Evolutionary conservation across 2,329 filamentous ascomycete genomes (phyloP).

Genomic region (Dactylellina leptospora): DNA sequence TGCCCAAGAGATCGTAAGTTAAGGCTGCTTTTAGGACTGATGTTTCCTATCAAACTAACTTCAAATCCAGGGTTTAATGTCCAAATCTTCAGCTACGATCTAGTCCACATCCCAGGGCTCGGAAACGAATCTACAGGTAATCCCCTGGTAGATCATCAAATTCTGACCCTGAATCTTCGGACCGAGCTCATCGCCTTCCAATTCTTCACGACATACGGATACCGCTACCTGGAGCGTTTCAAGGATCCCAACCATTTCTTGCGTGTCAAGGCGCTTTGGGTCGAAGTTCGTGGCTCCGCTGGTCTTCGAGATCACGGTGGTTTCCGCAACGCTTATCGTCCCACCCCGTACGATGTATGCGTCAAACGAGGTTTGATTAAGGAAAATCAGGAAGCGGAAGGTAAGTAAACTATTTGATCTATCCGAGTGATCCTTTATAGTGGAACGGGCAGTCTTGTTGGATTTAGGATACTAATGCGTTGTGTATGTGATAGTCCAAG

Average conservation of each 20-base stretch:
- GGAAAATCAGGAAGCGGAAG: constrained; percentile 47
- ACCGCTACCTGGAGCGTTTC: constrained; percentile 51
- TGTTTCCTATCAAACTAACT: background rate
- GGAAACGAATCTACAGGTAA: constrained; percentile 49
- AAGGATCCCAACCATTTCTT: constrained; percentile 39
- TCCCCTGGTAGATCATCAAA: constrained; percentile 44
- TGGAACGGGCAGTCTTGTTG: constrained; percentile 3
- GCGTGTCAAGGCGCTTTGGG: constrained; percentile 47
- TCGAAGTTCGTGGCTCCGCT: constrained; percentile 50
- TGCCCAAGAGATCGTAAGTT: constrained; percentile 48
- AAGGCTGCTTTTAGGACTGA: background rate
- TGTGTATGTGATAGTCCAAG: constrained; percentile 17
- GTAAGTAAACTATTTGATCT: constrained; percentile 7
- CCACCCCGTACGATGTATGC: constrained; percentile 39
- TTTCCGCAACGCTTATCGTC: constrained; percentile 51
- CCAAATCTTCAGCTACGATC: constrained; percentile 41
- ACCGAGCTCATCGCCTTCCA: constrained; percentile 48
- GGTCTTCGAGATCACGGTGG: constrained; percentile 50
- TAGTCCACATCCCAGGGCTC: constrained; percentile 47
- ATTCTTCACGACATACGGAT: constrained; percentile 42
- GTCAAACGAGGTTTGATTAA: constrained; percentile 44
- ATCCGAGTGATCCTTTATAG: background rate
- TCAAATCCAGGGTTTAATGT: constrained; percentile 32
- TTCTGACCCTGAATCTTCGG: constrained; percentile 45
- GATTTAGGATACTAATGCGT: constrained; percentile 1